Percentiles rank a stretch among this genome's conserved stretches.
These are phyloP conservation scores for Arctostaphylos glauca DNA, from an alignment of 148 eudicot species.

Conservation along the genomic window DNA sequence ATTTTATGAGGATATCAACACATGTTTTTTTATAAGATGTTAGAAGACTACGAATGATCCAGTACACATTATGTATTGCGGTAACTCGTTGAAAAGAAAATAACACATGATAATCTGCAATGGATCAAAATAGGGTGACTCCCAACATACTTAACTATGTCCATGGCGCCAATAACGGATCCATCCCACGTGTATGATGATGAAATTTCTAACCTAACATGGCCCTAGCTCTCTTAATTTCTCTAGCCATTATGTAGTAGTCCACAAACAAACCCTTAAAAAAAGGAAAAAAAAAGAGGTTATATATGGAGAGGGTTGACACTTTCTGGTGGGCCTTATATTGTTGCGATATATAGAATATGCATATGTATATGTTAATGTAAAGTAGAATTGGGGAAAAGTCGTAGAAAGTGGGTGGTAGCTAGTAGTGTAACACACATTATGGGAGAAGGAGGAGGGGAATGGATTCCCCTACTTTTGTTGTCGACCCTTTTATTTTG, in stretches of 20 bases:
- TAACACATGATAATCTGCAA: too few species aligned
- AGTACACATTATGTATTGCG: too few species aligned
- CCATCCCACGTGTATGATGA: slow-evolving; percentile 30
- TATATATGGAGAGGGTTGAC: slow-evolving; percentile 18
- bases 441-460: slow-evolving; percentile 10
- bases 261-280: slow-evolving; percentile 24
- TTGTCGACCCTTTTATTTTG: background rate
- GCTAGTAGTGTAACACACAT: slow-evolving; percentile 4
- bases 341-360: slow-evolving; percentile 5
- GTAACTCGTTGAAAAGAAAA: too few species aligned
- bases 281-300: slow-evolving; percentile 15
- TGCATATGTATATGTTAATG: background rate
- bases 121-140: too few species aligned
- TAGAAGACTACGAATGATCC: too few species aligned
- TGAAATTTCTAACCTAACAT: slow-evolving; percentile 29
- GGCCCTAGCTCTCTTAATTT: slow-evolving; percentile 9
- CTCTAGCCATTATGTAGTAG: slow-evolving; percentile 7
- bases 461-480: slow-evolving; percentile 17
- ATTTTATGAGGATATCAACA: too few species aligned
- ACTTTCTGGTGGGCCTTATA: slow-evolving; percentile 19
- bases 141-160: background rate
- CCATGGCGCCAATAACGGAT: background rate
- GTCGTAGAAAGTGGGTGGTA: slow-evolving; percentile 34
- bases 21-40: too few species aligned
- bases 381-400: slow-evolving; percentile 18